phyloP scores from a whole-genome alignment of 2,329 filamentous ascomycete species.

The Malbranchea cinnamomea region DNA sequence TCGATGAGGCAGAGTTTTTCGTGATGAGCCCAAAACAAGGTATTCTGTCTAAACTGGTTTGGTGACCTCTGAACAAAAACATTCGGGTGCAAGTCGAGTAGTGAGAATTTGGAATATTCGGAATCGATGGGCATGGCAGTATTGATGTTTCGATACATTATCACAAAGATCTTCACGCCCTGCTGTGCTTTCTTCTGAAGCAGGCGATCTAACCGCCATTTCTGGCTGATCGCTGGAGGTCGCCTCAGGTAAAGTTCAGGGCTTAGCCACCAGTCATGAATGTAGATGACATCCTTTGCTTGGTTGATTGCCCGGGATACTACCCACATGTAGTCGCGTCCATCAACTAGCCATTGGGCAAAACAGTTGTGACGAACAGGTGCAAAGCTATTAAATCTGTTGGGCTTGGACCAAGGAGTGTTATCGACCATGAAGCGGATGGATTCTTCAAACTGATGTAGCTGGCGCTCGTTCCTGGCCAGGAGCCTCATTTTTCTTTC shows the following conservation, averaged over 20 bases:
- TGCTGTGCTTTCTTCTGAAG: constrained; percentile 80
- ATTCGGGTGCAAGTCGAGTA: constrained; percentile 89
- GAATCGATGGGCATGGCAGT: constrained; percentile 95
- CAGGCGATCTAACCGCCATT: constrained; percentile 75
- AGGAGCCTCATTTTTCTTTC: constrained; percentile 86
- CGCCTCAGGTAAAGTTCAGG: constrained; percentile 75
- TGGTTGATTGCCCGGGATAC: constrained; percentile 81
- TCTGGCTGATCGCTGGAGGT: constrained; percentile 66
- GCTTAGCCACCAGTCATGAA: constrained; percentile 88
- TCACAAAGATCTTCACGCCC: constrained; percentile 86
- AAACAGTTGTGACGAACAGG: constrained; percentile 73
- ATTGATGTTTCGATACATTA: constrained; percentile 85
- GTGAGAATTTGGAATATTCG: constrained; percentile 91
- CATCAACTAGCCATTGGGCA: constrained; percentile 95
- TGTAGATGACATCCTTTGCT: constrained; percentile 88
- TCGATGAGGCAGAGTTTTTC: constrained; percentile 96
- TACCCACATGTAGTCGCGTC: constrained; percentile 87
- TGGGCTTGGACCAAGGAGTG: constrained; percentile 67
- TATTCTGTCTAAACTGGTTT: constrained; percentile 96
- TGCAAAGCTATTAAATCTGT: constrained; percentile 84
- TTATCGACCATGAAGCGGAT: constrained; percentile 71
- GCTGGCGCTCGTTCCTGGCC: constrained; percentile 75
- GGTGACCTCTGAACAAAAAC: constrained; percentile 94
- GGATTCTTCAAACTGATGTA: constrained; percentile 87
- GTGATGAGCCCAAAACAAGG: constrained; percentile 98